Evolutionary conservation across 208 protist genomes (phyloP), one percentile per base, ranked within the genome.

Genomic region (Trypanosoma caninum): DNA sequence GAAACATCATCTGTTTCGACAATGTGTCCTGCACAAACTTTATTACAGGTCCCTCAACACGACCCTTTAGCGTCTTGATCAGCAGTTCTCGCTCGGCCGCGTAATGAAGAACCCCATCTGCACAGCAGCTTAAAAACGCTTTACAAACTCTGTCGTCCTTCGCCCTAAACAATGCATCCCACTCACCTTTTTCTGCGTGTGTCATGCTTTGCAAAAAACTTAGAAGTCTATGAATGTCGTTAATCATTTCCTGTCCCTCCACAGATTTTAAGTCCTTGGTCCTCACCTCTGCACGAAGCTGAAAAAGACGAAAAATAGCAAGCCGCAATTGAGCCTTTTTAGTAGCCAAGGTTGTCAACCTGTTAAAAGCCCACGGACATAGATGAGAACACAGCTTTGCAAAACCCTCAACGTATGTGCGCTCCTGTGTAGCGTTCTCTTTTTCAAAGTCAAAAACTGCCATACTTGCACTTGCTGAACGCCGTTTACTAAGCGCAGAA

Each of bases 361-460:
- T 61, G 2, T 42, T 35, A 63, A 83, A 90, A 65, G 69, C 61
- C 14, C 1, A 13, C 0, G 41, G n/a, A 59, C 51, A 68, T 9
- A 87, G 28, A 59, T 86, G 65, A 7, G 30, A 64, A 66, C 80
- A 88, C 11, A 93, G 69, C 45, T 65, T 65, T 25, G 81, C 67
- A 0, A 89, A 67, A 28, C 69, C 76, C 14, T 78, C 72, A 10
- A 72, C 78, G 58, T 72, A 93, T 6, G 66, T 66, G 22, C 38
- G 57, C 52, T 64, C 65, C 27, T 60, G 46, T 42, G 28, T 54
- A n/a, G 47, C 55, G n/a, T 51, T 70, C 4, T 73, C 74, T 25
- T 80, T 69, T 45, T 89, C 86, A 67, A 87, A 93, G 53, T 89
- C 78, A 54, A 88, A 82, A 2, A 87, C 4, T 0, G 66, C 69